A percentile compares a stretch with the other conserved stretches of the same genome.
phyloP scores from a whole-genome alignment of 2,329 filamentous ascomycete genomes.

The Aspergillus floridensis region DNA sequence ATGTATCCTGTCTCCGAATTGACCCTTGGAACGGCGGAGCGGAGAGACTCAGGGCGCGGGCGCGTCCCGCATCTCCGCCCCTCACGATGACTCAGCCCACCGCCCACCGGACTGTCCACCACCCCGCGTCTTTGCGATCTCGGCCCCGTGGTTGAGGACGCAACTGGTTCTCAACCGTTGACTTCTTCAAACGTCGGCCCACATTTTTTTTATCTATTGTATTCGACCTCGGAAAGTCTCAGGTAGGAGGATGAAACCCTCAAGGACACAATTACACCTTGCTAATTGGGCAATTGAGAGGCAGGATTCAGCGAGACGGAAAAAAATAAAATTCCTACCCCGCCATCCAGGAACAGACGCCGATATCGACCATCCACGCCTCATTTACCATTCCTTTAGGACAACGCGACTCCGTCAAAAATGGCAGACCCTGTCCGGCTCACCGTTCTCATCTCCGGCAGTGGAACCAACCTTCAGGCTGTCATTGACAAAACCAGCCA shows the following conservation, averaged over 20 bases:
- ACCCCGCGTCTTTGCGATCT: constrained; percentile 4
- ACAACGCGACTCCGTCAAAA: constrained; percentile 4
- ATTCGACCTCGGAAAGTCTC: not conserved
- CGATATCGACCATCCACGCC: not conserved
- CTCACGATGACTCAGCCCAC: constrained; percentile 13
- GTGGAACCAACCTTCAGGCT: constrained; percentile 76
- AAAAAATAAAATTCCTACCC: constrained; percentile 1
- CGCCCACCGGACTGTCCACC: constrained; percentile 1
- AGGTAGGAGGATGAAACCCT: not conserved
- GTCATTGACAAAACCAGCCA: constrained; percentile 62
- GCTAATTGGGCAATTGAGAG: not conserved
- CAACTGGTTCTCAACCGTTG: not conserved
- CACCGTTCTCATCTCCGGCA: constrained; percentile 69
- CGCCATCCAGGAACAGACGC: not conserved
- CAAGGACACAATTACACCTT: not conserved
- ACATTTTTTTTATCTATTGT: not conserved
- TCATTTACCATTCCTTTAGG: not conserved
- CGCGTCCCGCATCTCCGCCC: constrained; percentile 10
- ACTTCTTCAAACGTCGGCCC: not conserved
- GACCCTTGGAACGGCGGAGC: not conserved
- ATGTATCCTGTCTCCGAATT: no score
- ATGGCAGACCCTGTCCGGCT: constrained; percentile 49
- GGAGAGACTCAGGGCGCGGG: not conserved
- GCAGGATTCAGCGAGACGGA: not conserved
- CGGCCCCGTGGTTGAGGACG: not conserved